These are phyloP conservation scores for Neurospora tetrasperma DNA, from an alignment of 495 filamentous ascomycete species.

Conservation along the genomic window DNA sequence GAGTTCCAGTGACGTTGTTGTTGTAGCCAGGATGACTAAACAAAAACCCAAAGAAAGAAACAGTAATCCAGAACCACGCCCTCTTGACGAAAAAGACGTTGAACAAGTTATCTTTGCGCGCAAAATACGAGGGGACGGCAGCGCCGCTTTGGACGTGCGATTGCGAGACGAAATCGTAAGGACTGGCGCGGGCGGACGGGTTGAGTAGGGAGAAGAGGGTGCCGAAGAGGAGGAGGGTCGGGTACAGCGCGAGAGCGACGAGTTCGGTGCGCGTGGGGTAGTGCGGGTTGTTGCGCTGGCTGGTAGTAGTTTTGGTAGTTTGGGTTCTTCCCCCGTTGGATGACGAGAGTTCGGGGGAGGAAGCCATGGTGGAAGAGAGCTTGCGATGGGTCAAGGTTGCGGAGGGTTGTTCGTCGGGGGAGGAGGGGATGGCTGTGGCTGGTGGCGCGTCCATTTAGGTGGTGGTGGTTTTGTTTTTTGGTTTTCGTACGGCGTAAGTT, in stretches of 20 bases:
- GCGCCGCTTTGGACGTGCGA: constrained; percentile 39
- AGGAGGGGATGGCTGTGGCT: not conserved
- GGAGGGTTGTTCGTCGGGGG: constrained; percentile 1
- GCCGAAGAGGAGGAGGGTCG: constrained; percentile 63
- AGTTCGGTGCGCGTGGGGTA: constrained; percentile 54
- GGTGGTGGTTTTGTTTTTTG: not conserved
- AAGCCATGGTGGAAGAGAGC: not conserved
- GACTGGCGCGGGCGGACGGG: constrained; percentile 49
- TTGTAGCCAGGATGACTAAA: constrained; percentile 44
- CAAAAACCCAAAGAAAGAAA: constrained; percentile 51
- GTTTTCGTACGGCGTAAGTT: too few relatives aligned
- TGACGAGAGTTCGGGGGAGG: not conserved
- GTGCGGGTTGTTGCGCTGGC: constrained; percentile 33
- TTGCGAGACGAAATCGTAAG: constrained; percentile 45
- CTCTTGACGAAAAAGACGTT: constrained; percentile 89
- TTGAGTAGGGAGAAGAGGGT: constrained; percentile 70
- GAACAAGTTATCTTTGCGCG: constrained; percentile 80
- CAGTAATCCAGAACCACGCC: constrained; percentile 84
- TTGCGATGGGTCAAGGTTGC: constrained; percentile 4
- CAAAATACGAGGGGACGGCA: constrained; percentile 76
- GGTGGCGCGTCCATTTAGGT: constrained; percentile 5
- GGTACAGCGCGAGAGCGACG: constrained; percentile 58
- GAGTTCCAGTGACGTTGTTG: too few relatives aligned
- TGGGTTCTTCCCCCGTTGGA: not conserved
- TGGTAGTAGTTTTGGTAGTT: not conserved